These are phyloP conservation scores for Brassica balearica DNA, from an alignment of 441 rosid genomes.

Conservation along the genomic window DNA sequence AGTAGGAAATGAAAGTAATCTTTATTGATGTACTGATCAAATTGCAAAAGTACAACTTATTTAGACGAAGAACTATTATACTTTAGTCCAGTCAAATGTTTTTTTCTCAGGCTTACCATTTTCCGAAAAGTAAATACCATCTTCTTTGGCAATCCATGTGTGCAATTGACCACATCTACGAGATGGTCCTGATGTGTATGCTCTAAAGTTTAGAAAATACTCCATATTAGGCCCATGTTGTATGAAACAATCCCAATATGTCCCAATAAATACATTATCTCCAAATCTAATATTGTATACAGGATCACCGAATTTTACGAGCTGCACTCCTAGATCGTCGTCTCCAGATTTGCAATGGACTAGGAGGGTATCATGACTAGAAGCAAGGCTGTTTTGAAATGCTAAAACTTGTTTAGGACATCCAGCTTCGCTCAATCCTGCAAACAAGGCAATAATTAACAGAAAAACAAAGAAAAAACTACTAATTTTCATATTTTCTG, in stretches of 20 bases:
- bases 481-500: not conserved
- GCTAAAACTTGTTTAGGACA: not conserved
- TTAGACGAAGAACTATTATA: not conserved
- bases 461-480: not conserved
- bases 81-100: not conserved
- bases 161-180: not conserved
- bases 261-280: not conserved
- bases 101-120: not conserved
- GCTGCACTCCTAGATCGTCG: not conserved
- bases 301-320: not conserved
- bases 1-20: too few relatives aligned
- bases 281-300: not conserved
- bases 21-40: too few relatives aligned
- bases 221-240: not conserved
- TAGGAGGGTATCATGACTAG: not conserved
- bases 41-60: too few relatives aligned
- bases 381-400: not conserved
- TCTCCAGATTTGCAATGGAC: slow-evolving; percentile 5
- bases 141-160: slow-evolving; percentile 14
- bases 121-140: slow-evolving; percentile 11
- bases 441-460: not conserved
- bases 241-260: not conserved
- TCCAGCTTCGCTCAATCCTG: not conserved
- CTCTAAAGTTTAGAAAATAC: slow-evolving; percentile 5
- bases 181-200: not conserved